Evolutionary conservation across 495 filamentous ascomycete species (phyloP).

Genomic region (Saxispiralis lemnorum): DNA sequence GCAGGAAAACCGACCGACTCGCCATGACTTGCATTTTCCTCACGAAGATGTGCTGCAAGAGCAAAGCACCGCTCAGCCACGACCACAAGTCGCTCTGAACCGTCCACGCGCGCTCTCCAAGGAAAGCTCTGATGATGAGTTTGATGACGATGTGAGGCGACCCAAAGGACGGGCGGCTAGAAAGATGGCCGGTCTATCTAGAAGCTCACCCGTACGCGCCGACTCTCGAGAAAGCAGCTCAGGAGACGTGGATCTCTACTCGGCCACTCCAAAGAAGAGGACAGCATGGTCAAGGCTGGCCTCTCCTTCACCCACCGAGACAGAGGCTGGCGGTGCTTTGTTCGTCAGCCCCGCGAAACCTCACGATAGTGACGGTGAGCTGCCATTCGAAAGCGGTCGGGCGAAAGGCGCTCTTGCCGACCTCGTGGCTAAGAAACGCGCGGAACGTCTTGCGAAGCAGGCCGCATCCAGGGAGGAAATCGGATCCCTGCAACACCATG

Average conservation of each 20-base stretch:
- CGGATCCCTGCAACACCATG: background rate
- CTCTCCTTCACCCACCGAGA: background rate
- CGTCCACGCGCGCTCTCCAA: background rate
- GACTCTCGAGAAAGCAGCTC: no score
- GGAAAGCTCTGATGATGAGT: background rate
- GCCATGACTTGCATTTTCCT: no score
- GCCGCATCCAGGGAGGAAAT: constrained; percentile 2
- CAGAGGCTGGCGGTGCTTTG: constrained; percentile 2
- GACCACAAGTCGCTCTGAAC: background rate
- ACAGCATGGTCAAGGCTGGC: background rate
- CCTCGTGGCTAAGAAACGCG: constrained; percentile 16
- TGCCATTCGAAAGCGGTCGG: constrained; percentile 4
- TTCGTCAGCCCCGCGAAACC: constrained; percentile 14
- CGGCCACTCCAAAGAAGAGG: constrained; percentile 5
- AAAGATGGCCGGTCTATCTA: constrained; percentile 3
- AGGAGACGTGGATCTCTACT: constrained; percentile 13
- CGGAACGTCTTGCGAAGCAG: constrained; percentile 13
- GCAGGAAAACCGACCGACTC: no score
- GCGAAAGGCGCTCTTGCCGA: constrained; percentile 11
- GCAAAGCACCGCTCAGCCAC: no score
- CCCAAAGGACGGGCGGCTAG: constrained; percentile 10
- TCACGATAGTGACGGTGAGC: constrained; percentile 7
- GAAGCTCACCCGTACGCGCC: background rate
- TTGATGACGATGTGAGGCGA: background rate
- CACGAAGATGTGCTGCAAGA: no score